A percentile compares a stretch with the other conserved stretches of the same genome.
These are phyloP conservation scores for Fusarium paranaense DNA, from an alignment of 2,329 filamentous ascomycete species.

Conservation along the genomic window DNA sequence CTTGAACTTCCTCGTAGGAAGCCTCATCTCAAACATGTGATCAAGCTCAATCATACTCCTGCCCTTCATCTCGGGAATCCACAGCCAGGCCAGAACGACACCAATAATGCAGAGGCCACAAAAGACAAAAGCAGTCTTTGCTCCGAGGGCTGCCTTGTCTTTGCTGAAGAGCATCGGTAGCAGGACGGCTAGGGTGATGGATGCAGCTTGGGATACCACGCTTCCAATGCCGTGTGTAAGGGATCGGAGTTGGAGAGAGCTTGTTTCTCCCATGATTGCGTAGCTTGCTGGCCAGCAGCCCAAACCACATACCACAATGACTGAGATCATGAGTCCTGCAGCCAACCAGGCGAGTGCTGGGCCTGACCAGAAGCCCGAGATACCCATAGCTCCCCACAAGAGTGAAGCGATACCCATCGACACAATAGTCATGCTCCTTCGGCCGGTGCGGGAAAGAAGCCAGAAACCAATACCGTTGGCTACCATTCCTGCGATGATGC, in stretches of 20 bases:
- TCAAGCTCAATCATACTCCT: slow-evolving; percentile 38
- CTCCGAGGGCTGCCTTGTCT: slow-evolving; percentile 51
- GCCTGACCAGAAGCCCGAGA: slow-evolving; percentile 31
- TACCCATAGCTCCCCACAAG: slow-evolving; percentile 57
- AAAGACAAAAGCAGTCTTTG: slow-evolving; percentile 56
- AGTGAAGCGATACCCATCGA: slow-evolving; percentile 48
- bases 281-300: slow-evolving; percentile 57
- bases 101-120: slow-evolving; percentile 44
- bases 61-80: slow-evolving; percentile 40
- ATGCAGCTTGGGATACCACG: slow-evolving; percentile 52
- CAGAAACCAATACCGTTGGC: slow-evolving; percentile 59
- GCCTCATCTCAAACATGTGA: slow-evolving; percentile 33
- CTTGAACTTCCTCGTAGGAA: slow-evolving; percentile 32
- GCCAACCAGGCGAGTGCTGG: slow-evolving; percentile 14
- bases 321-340: slow-evolving; percentile 51
- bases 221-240: slow-evolving; percentile 54
- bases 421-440: slow-evolving; percentile 53
- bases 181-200: slow-evolving; percentile 43
- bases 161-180: slow-evolving; percentile 46
- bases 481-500: slow-evolving; percentile 58
- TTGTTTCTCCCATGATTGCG: slow-evolving; percentile 50
- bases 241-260: slow-evolving; percentile 38
- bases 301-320: slow-evolving; percentile 54
- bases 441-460: slow-evolving; percentile 55
- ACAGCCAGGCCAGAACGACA: slow-evolving; percentile 38